phyloP scores from a whole-genome alignment of 495 filamentous ascomycete species.

The Neurospora sp. region DNA sequence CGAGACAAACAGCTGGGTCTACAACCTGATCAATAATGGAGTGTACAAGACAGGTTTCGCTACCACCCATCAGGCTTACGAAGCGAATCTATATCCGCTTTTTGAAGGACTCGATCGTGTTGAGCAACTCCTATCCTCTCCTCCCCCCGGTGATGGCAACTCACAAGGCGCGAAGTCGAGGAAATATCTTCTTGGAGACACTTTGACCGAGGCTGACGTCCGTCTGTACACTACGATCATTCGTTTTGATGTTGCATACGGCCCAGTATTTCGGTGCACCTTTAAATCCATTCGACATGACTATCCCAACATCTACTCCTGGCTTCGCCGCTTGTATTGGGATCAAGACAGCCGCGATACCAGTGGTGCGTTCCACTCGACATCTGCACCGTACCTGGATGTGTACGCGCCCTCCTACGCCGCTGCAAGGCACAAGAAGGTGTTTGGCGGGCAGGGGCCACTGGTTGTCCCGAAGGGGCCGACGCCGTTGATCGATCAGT shows the following conservation, averaged over 20 bases:
- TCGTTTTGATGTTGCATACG: constrained; percentile 71
- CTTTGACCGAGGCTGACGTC: constrained; percentile 67
- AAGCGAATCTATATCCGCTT: constrained; percentile 51
- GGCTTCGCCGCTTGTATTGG: constrained; percentile 63
- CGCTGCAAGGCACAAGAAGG: constrained; percentile 10
- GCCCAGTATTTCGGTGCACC: constrained; percentile 79
- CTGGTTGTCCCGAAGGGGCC: constrained; percentile 24
- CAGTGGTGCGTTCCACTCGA: constrained; percentile 35
- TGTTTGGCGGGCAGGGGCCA: constrained; percentile 8
- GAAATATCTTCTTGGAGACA: constrained; percentile 50
- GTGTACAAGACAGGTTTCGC: constrained; percentile 52
- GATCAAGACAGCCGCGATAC: constrained; percentile 33
- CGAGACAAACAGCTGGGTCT: constrained; percentile 69
- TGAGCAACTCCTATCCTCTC: constrained; percentile 50
- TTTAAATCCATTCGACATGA: constrained; percentile 66
- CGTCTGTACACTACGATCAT: constrained; percentile 69
- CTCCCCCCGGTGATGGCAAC: constrained; percentile 27
- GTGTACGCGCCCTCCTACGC: constrained; percentile 17
- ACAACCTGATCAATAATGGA: constrained; percentile 78
- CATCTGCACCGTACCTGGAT: constrained; percentile 40
- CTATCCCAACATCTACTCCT: constrained; percentile 58
- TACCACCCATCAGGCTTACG: constrained; percentile 58
- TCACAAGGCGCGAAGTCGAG: background rate
- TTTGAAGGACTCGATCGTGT: constrained; percentile 62
- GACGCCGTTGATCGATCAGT: constrained; percentile 19